A percentile compares a stretch with the other conserved stretches of the same genome.
Evolutionary conservation across 1,284 basidiomycete genomes (phyloP).

Genomic region (Xerocomus nothofagi): DNA sequence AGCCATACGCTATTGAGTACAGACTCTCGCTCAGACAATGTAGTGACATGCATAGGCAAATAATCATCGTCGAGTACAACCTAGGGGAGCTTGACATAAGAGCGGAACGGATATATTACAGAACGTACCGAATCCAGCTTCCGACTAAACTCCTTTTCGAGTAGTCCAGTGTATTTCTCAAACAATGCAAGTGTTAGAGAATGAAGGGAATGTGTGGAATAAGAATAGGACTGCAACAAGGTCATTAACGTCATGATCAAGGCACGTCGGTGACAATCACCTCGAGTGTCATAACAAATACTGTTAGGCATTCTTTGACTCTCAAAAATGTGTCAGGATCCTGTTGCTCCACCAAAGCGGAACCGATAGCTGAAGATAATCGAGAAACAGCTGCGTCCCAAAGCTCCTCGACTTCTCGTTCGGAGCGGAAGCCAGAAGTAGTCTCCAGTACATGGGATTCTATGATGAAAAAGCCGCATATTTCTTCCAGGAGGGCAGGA

Average conservation of each 20-base stretch:
- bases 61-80: constrained; percentile 90
- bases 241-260: constrained; percentile 9
- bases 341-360: constrained; percentile 72
- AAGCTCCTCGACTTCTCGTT: constrained; percentile 91
- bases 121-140: constrained; percentile 76
- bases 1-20: constrained; percentile 89
- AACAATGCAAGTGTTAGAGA: constrained; percentile 86
- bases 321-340: constrained; percentile 83
- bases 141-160: constrained; percentile 80
- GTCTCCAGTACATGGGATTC: constrained; percentile 92
- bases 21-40: constrained; percentile 68
- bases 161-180: constrained; percentile 84
- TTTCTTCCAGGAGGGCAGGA: constrained; percentile 79
- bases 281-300: constrained; percentile 93
- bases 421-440: constrained; percentile 82
- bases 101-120: background rate
- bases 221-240: constrained; percentile 71
- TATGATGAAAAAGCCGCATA: constrained; percentile 98
- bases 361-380: constrained; percentile 75
- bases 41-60: constrained; percentile 86
- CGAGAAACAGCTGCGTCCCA: constrained; percentile 90
- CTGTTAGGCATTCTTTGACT: constrained; percentile 83
- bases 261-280: constrained; percentile 44
- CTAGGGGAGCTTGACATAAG: constrained; percentile 40
- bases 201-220: constrained; percentile 82